Base-by-base conservation (phyloP, 768 basidiomycete species). In the Lactarius tabidus region DNA sequence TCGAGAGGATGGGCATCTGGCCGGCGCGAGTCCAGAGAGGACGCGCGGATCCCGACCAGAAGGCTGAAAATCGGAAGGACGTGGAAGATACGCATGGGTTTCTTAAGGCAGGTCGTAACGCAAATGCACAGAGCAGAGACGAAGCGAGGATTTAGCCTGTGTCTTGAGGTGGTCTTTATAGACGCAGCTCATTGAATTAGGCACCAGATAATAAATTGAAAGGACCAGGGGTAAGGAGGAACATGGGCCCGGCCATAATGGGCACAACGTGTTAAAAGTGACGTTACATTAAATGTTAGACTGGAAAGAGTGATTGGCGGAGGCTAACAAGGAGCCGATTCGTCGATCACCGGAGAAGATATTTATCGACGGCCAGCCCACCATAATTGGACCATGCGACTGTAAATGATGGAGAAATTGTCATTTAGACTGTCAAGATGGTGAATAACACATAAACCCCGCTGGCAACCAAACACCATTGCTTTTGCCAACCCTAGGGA, bases 41-140 rank as follows among this genome's bases (percentile, higher is more conserved):
- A 61, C 2, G 68, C 66, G 2, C 59, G 45, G 10, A 61, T 55
- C 58, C 63, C 61, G 6, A 63, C 23, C 39, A 69, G 57, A 1
- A 64, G n/a, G 20, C 39, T 4, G 29, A 68, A 38, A 12, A 31
- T 18, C 9, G 66, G 45, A 7, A 69, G 23, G 26, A 38, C 10
- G 3, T 39, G 53, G 62, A 65, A 60, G 53, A 65, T 15, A 28
- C 60, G 69, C 69, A 69, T 70, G 9, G 20, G 17, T n/a, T n/a
- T n/a, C 2, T 29, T 6, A 5, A 18, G 12, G 23, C 10, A 29
- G 17, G 26, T 26, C 38, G 17, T 29, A 33, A 26, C 59, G 17
- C 18, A 20, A 45, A 45, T 35, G 23, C 20, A 33, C 5, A 18
- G 39, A 23, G 57, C 23, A 41, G 28, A 14, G 4, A 8, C 36